Evolutionary conservation across 768 basidiomycete species (phyloP).

Genomic region (Suillus plorans): DNA sequence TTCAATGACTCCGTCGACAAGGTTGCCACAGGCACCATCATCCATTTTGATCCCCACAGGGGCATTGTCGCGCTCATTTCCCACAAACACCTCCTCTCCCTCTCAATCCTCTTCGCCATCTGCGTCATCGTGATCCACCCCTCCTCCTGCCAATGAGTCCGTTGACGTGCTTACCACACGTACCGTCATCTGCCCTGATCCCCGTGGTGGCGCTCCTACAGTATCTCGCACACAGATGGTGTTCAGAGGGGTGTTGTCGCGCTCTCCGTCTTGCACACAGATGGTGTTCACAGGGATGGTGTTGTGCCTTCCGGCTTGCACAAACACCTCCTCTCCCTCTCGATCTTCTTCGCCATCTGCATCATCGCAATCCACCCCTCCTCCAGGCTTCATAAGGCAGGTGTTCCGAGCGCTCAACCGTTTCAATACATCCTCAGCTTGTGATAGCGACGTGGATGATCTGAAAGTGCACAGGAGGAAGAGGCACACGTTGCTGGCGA

Average conservation of each 20-base stretch:
- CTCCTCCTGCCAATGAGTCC: conserved; percentile 9
- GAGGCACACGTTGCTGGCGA: not conserved
- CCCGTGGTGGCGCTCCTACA: too few relatives aligned
- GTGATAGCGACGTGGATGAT: too few relatives aligned
- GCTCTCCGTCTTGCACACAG: conserved; percentile 21
- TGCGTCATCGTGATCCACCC: not conserved
- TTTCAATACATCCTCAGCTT: too few relatives aligned
- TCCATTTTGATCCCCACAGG: conserved; percentile 26
- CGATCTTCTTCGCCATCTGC: conserved; percentile 11
- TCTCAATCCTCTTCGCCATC: conserved; percentile 17
- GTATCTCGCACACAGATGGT: not conserved
- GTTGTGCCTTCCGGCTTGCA: too few relatives aligned
- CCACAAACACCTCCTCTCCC: conserved; percentile 20
- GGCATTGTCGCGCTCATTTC: too few relatives aligned
- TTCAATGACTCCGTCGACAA: conserved; percentile 28
- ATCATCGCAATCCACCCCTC: not conserved
- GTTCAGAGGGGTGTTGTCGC: not conserved
- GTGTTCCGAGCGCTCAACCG: conserved; percentile 17
- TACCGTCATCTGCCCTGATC: too few relatives aligned
- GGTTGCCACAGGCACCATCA: conserved; percentile 35
- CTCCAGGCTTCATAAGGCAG: conserved; percentile 20
- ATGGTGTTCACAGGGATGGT: too few relatives aligned
- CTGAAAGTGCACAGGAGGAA: too few relatives aligned
- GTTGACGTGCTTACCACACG: too few relatives aligned
- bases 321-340: conserved; percentile 7